phyloP scores from a whole-genome alignment of 2,329 filamentous ascomycete species.

The Ascochyta pisi region DNA sequence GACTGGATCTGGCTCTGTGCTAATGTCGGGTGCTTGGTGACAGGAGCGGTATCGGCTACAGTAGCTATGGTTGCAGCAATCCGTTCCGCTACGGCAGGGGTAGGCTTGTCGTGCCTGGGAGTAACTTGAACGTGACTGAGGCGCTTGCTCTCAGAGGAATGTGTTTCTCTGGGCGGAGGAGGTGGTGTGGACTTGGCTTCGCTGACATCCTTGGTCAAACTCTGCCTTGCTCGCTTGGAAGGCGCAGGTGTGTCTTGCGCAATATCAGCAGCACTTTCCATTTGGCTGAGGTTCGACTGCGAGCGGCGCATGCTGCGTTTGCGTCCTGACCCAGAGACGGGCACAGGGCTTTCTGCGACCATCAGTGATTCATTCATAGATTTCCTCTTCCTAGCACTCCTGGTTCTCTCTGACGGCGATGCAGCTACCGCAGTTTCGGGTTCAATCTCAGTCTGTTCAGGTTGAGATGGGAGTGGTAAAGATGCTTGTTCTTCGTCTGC shows the following conservation, averaged over 20 bases:
- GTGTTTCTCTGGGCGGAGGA: slow-evolving; percentile 2
- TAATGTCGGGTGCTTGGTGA: slow-evolving; percentile 15
- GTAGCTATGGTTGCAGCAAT: slow-evolving; percentile 12
- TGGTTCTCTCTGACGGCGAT: slow-evolving; percentile 7
- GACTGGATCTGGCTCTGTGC: slow-evolving; percentile 3
- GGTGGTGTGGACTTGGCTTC: slow-evolving; percentile 29
- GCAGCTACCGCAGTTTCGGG: background rate
- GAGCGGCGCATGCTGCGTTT: slow-evolving; percentile 37
- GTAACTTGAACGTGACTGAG: slow-evolving; percentile 39
- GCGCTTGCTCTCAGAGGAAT: slow-evolving; percentile 27
- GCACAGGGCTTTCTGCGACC: background rate
- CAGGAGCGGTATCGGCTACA: slow-evolving; percentile 3
- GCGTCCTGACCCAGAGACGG: slow-evolving; percentile 27
- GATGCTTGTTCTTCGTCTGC: slow-evolving; percentile 35
- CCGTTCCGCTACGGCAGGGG: slow-evolving; percentile 9
- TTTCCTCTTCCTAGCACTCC: slow-evolving; percentile 29
- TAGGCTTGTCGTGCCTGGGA: slow-evolving; percentile 17
- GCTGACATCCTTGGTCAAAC: slow-evolving; percentile 38
- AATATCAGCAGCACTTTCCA: slow-evolving; percentile 33
- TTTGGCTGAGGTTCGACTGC: slow-evolving; percentile 39
- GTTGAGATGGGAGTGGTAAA: slow-evolving; percentile 47
- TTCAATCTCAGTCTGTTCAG: background rate
- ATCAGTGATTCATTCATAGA: slow-evolving; percentile 18
- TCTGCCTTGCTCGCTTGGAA: slow-evolving; percentile 35
- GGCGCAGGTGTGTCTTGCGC: slow-evolving; percentile 39